Evolutionary conservation across 2,329 filamentous ascomycete species (phyloP), one percentile per base, ranked within the genome.

Genomic region (Paracamarosporium sp.): DNA sequence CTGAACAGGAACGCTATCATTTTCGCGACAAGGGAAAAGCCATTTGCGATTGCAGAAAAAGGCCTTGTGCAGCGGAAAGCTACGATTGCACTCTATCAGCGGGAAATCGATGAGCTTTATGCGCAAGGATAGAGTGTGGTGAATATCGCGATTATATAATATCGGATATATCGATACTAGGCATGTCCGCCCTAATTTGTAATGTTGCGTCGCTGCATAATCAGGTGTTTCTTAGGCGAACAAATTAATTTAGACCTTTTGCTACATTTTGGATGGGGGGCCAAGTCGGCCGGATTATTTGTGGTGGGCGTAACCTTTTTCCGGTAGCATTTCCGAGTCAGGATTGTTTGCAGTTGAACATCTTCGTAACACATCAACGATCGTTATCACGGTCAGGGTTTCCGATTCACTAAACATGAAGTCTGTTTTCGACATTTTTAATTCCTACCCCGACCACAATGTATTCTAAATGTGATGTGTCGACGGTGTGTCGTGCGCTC

Each of bases 81-180:
- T 0, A 82, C 81, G 0, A 57, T 77, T 11, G 60, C 65, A 1
- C 71, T 81, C 0, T 85, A 83, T 47, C 66, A 66, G 2, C 62
- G 76, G 1, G 82, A 83, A 55, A 84, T 85, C 38, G 78, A 83
- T 4, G 70, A 73, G 0, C 69, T 84, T 4, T 85, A 84, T 53
- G 50, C 50, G 5, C 58, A 48, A 5, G 20, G 20, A 20, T 30
- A 44, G 35, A 40, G 13, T 25, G 38, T 9, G 20, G 15, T 33
- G 13, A 27, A 9, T 40, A 6, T 45, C 20, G n/a, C 22, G 35
- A 47, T 38, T 1, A 30, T 43, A 15, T 31, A 17, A 8, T 25
- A 17, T 2, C 45, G 43, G 43, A 45, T 30, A 24, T 45, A 45
- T 30, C 7, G 24, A 27, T 6, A 45, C 15, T 12, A n/a, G 43